Conservation (phyloP, 2,329 filamentous ascomycete genomes). For the Aspergillus pseudoviridinutans region DNA sequence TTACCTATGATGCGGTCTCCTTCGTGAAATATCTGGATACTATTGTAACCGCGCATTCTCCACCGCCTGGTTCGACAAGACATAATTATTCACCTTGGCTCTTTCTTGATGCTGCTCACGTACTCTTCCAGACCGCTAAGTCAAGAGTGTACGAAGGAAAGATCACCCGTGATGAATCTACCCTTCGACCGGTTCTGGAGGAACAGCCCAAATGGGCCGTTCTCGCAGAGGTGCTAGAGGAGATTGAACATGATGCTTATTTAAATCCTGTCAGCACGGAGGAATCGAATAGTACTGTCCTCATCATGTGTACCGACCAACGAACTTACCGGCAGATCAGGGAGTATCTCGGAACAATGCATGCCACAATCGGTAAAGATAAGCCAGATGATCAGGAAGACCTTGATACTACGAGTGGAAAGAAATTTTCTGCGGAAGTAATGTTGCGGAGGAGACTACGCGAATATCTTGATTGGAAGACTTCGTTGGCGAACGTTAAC, state of each 20-base stretch:
- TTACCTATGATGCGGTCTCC: constrained; percentile 84
- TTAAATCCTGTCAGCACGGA: constrained; percentile 73
- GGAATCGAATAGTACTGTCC: constrained; percentile 83
- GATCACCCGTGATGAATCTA: constrained; percentile 57
- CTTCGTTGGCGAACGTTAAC: constrained; percentile 81
- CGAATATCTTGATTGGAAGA: constrained; percentile 86
- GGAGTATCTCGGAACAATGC: constrained; percentile 89
- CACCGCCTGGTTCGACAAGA: constrained; percentile 78
- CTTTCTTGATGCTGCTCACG: constrained; percentile 90
- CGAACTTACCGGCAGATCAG: constrained; percentile 82
- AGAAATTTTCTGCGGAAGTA: constrained; percentile 69
- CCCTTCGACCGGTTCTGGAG: constrained; percentile 77
- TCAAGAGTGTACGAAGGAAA: constrained; percentile 78
- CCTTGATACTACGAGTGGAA: constrained; percentile 50
- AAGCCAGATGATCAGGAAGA: constrained; percentile 43
- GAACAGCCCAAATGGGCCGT: constrained; percentile 93
- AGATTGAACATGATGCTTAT: constrained; percentile 88
- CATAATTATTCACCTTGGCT: constrained; percentile 94
- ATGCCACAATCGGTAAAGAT: constrained; percentile 53
- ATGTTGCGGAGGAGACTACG: constrained; percentile 89
- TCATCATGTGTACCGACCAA: constrained; percentile 93
- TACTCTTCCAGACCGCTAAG: constrained; percentile 87
- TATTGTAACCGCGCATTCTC: constrained; percentile 84
- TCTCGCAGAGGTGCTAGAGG: constrained; percentile 82
- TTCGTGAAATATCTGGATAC: constrained; percentile 94